A percentile compares a stretch with the other conserved stretches of the same genome.
Conservation (phyloP, 73 alveolate genomes). For the Paramecium bursaria region DNA sequence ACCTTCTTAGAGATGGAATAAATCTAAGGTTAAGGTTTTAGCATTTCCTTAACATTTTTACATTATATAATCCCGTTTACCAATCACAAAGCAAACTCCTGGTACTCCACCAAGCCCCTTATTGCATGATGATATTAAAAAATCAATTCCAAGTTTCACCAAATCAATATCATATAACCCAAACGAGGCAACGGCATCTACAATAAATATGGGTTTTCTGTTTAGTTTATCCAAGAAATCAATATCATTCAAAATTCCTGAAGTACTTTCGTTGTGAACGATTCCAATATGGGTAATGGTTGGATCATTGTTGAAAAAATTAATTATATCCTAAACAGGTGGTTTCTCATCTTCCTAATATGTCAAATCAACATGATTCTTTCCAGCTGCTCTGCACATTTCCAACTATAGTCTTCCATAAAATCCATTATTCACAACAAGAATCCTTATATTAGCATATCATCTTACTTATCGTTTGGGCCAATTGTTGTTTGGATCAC, state of each 20-base stretch:
- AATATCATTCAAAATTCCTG: constrained; percentile 61
- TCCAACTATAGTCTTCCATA: constrained; percentile 75
- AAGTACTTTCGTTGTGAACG: constrained; percentile 80
- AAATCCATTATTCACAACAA: constrained; percentile 73
- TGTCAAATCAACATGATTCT: constrained; percentile 44
- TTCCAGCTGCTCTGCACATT: constrained; percentile 61
- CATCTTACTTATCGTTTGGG: constrained; percentile 52
- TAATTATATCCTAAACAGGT: constrained; percentile 64
- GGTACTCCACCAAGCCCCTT: constrained; percentile 76
- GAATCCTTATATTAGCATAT: constrained; percentile 56
- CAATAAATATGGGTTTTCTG: constrained; percentile 55
- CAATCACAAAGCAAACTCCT: constrained; percentile 76
- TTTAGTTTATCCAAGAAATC: constrained; percentile 5
- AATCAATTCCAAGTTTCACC: constrained; percentile 63
- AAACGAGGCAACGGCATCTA: constrained; percentile 78
- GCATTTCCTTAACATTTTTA: constrained; percentile 73
- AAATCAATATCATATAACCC: constrained; percentile 75
- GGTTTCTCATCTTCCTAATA: constrained; percentile 71
- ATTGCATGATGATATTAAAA: constrained; percentile 72
- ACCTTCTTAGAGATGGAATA: constrained; percentile 73
- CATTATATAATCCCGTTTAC: constrained; percentile 46
- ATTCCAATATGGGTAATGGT: constrained; percentile 73
- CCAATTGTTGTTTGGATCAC: constrained; percentile 62
- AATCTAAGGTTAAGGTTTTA: constrained; percentile 71
- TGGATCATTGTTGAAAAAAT: constrained; percentile 65